Evolutionary conservation across 768 basidiomycete species (phyloP).

Genomic region (Amyloporia xantha): DNA sequence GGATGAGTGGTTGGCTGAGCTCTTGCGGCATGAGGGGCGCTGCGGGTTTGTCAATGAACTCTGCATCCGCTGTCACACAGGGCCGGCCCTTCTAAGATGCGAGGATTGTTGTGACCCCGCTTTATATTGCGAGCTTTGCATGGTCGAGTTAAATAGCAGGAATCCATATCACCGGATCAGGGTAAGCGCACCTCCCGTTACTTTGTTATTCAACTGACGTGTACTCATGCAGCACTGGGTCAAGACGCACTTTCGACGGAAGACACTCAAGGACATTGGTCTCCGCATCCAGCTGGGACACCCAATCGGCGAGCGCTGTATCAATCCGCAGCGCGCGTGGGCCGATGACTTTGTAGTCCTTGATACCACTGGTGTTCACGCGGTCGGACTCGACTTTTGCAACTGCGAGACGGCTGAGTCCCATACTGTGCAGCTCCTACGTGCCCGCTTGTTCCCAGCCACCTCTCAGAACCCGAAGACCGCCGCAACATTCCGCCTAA

Average conservation of each 20-base stretch:
- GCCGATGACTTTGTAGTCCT: conserved; percentile 15
- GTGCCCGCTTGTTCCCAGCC: conserved; percentile 24
- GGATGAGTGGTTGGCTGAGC: no score
- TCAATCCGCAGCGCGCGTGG: background rate
- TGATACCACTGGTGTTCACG: conserved; percentile 21
- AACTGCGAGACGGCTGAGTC: conserved; percentile 9
- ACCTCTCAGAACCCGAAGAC: conserved; percentile 23
- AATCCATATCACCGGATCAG: no score
- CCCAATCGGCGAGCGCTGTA: conserved; percentile 8
- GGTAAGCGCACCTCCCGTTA: no score
- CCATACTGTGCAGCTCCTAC: conserved; percentile 24
- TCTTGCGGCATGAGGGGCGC: no score
- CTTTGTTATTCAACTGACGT: no score
- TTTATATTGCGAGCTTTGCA: no score
- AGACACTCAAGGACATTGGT: conserved; percentile 13
- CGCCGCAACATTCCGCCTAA: conserved; percentile 24
- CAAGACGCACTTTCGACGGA: background rate
- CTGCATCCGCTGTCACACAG: no score
- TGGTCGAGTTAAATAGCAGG: no score
- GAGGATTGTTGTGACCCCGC: no score
- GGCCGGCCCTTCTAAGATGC: no score
- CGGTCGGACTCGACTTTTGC: conserved; percentile 20
- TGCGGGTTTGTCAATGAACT: no score
- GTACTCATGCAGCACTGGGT: no score
- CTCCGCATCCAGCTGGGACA: conserved; percentile 23